phyloP scores from a whole-genome alignment of 176 grass and related monocot genomes.

The Aegilops sharonensis region DNA sequence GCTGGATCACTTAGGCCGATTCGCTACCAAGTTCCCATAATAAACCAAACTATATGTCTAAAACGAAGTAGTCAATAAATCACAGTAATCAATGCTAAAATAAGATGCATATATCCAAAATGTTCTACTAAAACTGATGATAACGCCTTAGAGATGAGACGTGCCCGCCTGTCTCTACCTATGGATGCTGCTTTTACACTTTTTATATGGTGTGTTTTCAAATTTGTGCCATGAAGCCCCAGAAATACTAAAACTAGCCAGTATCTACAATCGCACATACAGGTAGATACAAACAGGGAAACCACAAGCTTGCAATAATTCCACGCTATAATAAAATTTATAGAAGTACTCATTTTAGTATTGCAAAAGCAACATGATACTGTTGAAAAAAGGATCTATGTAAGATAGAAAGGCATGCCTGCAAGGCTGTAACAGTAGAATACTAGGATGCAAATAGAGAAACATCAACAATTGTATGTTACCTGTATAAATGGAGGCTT shows the following conservation, averaged over 20 bases:
- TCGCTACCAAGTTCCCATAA: neutral
- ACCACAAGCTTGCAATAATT: slow-evolving; percentile 3
- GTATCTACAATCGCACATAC: neutral
- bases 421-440: neutral
- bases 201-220: neutral
- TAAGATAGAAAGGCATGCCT: neutral
- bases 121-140: neutral
- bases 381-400: neutral
- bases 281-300: neutral
- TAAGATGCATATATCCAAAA: neutral
- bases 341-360: neutral
- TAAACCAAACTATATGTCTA: neutral
- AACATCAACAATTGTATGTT: slow-evolving; percentile 6
- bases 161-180: neutral
- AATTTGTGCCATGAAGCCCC: slow-evolving; percentile 1
- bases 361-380: neutral
- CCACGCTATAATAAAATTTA: neutral
- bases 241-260: neutral
- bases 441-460: neutral
- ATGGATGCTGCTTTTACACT: neutral
- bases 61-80: neutral
- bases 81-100: neutral
- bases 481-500: slow-evolving; percentile 93
- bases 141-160: neutral
- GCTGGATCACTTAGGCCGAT: neutral